These are phyloP conservation scores for Sphagnum magellanicum DNA, from an alignment of 228 moss, liverwort and hornwort species.

Conservation along the genomic window DNA sequence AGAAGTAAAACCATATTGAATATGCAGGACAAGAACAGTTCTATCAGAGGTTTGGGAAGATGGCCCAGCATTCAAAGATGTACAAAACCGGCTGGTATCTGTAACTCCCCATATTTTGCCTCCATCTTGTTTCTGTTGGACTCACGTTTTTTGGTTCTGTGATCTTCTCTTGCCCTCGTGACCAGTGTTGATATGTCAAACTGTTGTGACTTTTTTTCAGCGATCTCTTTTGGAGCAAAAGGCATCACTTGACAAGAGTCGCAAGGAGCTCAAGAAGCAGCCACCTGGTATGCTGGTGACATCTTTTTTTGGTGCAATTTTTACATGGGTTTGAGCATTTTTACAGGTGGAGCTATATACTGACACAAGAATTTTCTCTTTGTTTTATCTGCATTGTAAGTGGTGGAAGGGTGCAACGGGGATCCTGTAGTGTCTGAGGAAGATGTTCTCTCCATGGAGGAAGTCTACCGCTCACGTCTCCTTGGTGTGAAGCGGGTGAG, in stretches of 20 bases:
- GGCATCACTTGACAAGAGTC: constrained; percentile 69
- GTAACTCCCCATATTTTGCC: background rate
- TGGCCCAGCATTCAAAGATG: constrained; percentile 87
- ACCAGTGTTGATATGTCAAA: background rate
- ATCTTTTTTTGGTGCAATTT: too few species aligned
- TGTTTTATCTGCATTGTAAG: background rate
- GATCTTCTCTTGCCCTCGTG: too few species aligned
- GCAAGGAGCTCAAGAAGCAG: constrained; percentile 79
- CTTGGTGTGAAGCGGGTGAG: constrained; percentile 80
- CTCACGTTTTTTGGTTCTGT: background rate
- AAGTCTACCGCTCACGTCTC: constrained; percentile 86
- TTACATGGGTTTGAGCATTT: too few species aligned
- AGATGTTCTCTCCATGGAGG: constrained; percentile 91
- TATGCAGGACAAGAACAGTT: constrained; percentile 77
- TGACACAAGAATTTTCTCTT: too few species aligned
- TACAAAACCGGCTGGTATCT: constrained; percentile 74
- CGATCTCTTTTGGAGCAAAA: constrained; percentile 76
- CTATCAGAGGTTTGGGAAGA: constrained; percentile 98
- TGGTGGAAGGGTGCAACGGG: constrained; percentile 48
- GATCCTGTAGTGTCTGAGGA: constrained; percentile 81
- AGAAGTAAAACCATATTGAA: background rate
- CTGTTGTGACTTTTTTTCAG: constrained; percentile 7
- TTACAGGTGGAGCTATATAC: too few species aligned
- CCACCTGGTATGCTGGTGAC: constrained; percentile 37
- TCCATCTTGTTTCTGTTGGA: background rate